Conservation (phyloP, 257 asterid genomes). For the Agastache rugosa region DNA sequence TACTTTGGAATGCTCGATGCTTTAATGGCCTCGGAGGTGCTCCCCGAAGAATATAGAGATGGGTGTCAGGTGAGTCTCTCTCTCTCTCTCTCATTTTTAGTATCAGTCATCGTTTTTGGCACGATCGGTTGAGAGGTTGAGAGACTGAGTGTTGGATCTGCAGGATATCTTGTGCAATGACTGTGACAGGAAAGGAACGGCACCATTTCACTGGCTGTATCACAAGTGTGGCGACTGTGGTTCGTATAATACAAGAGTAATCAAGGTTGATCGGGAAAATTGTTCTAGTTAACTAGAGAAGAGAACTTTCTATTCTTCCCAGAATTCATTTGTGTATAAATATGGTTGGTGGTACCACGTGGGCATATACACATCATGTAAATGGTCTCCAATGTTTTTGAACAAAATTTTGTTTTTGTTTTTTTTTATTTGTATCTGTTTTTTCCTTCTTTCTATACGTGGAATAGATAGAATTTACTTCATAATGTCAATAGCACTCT, state of each 20-base stretch:
- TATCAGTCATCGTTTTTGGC: not conserved
- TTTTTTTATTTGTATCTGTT: not conserved
- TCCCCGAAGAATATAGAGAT: conserved; percentile 89
- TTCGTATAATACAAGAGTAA: conserved; percentile 87
- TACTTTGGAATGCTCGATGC: conserved; percentile 98
- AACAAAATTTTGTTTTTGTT: conserved; percentile 30
- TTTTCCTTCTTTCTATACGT: not conserved
- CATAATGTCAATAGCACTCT: not conserved
- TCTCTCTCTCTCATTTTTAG: not conserved
- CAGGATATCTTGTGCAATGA: conserved; percentile 94
- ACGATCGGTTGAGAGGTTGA: not conserved
- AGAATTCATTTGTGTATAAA: conserved; percentile 31
- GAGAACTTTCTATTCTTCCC: conserved; percentile 16
- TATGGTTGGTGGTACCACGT: conserved; percentile 23
- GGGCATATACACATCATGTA: conserved; percentile 31
- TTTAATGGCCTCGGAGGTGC: conserved; percentile 88
- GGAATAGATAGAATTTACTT: conserved; percentile 20
- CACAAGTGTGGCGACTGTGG: conserved; percentile 89
- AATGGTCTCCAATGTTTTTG: conserved; percentile 12
- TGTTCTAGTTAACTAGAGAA: conserved; percentile 51
- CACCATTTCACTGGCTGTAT: conserved; percentile 95
- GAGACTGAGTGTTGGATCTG: not conserved
- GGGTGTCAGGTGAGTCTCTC: conserved; percentile 67
- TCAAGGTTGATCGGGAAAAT: conserved; percentile 68
- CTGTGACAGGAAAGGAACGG: conserved; percentile 76